Percentiles rank a stretch among this genome's conserved stretches.
Conservation (phyloP, 495 filamentous ascomycete genomes). For the Thozetella sp. region DNA sequence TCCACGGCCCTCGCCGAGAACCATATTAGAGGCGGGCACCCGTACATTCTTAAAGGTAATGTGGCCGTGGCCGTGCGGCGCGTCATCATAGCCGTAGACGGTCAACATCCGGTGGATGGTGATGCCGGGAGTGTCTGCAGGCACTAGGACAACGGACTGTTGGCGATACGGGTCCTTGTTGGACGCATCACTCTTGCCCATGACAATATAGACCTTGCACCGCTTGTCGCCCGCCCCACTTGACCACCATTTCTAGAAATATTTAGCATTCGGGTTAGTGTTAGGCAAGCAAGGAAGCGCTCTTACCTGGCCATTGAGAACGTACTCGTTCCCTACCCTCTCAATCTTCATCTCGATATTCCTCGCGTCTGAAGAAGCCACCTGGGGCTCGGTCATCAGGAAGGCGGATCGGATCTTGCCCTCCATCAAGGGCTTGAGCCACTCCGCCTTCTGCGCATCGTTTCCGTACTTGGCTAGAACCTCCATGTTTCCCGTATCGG, state of each 20-base stretch:
- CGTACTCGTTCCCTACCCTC: slow-evolving; percentile 78
- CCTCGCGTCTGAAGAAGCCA: slow-evolving; percentile 84
- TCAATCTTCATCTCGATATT: slow-evolving; percentile 85
- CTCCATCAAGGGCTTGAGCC: slow-evolving; percentile 82
- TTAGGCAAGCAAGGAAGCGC: neutral
- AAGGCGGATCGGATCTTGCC: slow-evolving; percentile 88
- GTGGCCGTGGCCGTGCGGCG: slow-evolving; percentile 91
- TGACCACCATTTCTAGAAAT: slow-evolving; percentile 88
- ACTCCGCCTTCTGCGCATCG: slow-evolving; percentile 84
- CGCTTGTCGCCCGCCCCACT: slow-evolving; percentile 89
- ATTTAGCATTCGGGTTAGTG: slow-evolving; percentile 1
- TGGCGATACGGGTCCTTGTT: slow-evolving; percentile 79
- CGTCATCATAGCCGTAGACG: slow-evolving; percentile 94
- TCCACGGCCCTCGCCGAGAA: slow-evolving; percentile 88
- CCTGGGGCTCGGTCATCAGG: slow-evolving; percentile 89
- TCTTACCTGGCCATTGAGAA: slow-evolving; percentile 80
- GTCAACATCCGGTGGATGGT: slow-evolving; percentile 83
- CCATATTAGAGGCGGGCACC: slow-evolving; percentile 74
- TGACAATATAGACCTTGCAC: slow-evolving; percentile 87
- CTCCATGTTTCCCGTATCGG: slow-evolving; percentile 96
- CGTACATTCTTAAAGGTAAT: slow-evolving; percentile 85
- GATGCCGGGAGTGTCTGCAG: slow-evolving; percentile 73
- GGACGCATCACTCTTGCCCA: slow-evolving; percentile 79
- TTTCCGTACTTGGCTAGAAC: slow-evolving; percentile 92
- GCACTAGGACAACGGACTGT: slow-evolving; percentile 88